Base-by-base conservation (phyloP, 2,329 filamentous ascomycete species). In the Fusarium chaquense region DNA sequence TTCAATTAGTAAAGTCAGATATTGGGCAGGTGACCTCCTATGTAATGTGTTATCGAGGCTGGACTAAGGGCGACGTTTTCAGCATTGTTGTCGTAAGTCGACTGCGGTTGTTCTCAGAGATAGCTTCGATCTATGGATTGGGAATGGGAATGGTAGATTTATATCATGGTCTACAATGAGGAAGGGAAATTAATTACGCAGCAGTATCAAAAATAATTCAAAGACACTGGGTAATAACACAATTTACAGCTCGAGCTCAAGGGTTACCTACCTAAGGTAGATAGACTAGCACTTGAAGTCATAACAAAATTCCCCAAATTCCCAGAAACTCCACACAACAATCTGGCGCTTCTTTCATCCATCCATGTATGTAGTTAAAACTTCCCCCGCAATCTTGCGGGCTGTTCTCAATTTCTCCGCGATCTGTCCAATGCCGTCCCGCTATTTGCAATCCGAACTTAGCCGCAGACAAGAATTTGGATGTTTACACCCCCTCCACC, bases 381-480 rank as follows among this genome's bases (percentile, higher is more conserved):
- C 38, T 45, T 62, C 52, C 67, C 68, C 68, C 65, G 44, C 58
- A 49, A 54, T 47, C 58, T 63, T 45, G 24, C 40, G 45, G 35
- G 24, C 40, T 36, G 32, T 70, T 54, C 36, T 22, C 36, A 40
- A 40, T 40, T 40, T 40, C 59, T 58, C 70, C 67, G 52, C 51
- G 57, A 70, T 72, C 67, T 28, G 41, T 52, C 49, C 60, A 65
- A 66, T 49, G 64, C 62, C 65, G 59, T 73, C 75, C 72, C 73
- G 73, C 72, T 40, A 75, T 75, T 73, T 73, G 63, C 70, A 75
- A 75, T 75, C 74, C 74, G 74, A 76, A 75, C 70, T 67, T 76
- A 75, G 66, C 74, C 74, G 74, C 24, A 56, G 20, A n/a, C n/a
- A 45, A 65, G 57, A 58, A 52, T 62, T 40, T 40, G 22, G 20